phyloP scores from a whole-genome alignment of 176 grass and related monocot genomes.

The Phyllostachys edulis region DNA sequence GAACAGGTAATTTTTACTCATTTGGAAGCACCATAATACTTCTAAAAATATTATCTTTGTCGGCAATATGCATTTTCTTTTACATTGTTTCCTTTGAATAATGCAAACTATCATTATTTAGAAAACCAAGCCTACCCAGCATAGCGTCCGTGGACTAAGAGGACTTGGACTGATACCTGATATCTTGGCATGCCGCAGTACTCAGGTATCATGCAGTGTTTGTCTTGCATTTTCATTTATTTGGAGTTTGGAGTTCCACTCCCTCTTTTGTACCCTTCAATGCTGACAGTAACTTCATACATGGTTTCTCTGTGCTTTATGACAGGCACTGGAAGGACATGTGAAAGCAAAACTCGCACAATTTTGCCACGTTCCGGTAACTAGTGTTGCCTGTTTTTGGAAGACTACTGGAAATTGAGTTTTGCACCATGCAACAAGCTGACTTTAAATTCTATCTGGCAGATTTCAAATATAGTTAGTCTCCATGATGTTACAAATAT shows the following conservation, averaged over 20 bases:
- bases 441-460: slow-evolving; percentile 31
- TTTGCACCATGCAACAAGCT: slow-evolving; percentile 2
- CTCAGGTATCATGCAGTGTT: slow-evolving; percentile 48
- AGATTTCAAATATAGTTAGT: slow-evolving; percentile 79
- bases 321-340: slow-evolving; percentile 75
- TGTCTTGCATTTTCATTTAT: slow-evolving; percentile 5
- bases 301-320: slow-evolving; percentile 34
- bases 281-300: not conserved
- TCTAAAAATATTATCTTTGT: slow-evolving; percentile 9
- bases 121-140: slow-evolving; percentile 99
- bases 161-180: slow-evolving; percentile 93
- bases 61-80: not conserved
- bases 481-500: slow-evolving; percentile 97
- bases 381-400: not conserved
- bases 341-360: slow-evolving; percentile 89
- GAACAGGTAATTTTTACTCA: slow-evolving; percentile 71
- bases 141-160: slow-evolving; percentile 88
- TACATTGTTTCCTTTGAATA: slow-evolving; percentile 23
- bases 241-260: not conserved
- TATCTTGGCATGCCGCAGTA: slow-evolving; percentile 91
- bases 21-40: not conserved
- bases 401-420: not conserved
- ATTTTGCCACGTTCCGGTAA: slow-evolving; percentile 95
- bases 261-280: slow-evolving; percentile 1
- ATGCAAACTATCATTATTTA: slow-evolving; percentile 35